Base-by-base conservation (phyloP, 2,329 filamentous ascomycete genomes). In the Chrysoporthe deuterocubensis region DNA sequence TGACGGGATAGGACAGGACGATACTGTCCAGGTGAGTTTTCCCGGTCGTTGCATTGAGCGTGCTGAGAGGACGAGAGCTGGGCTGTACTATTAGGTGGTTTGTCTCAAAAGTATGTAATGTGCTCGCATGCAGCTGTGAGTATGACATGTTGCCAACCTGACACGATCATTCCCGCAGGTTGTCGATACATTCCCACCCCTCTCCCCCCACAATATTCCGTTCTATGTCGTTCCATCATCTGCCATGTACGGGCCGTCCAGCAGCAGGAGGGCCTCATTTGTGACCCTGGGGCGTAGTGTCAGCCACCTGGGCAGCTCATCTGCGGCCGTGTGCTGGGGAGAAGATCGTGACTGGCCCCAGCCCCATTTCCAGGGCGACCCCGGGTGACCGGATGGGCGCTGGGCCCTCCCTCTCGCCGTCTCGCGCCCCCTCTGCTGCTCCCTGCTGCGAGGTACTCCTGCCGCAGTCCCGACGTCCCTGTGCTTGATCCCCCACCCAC, bases 401-500 rank as follows among this genome's bases (percentile, higher is more conserved):
- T 40, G 5, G 37, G 21, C 50, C 26, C n/a, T 13, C 26, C 26
- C 26, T 54, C 50, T 21, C 26, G 14, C 26, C 50, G 9, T 34
- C 50, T n/a, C 48, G 21, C 13, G 32, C 50, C 32, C 13, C 50
- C 32, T 40, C 37, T 6, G 37, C 6, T n/a, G 46, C 21, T 52
- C n/a, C 48, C 48, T 54, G 32, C 61, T 65, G 34, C 44, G 34
- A 26, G 26, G 26, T 57, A 65, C 62, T 43, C 57, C 48, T 62
- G 46, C 62, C 66, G 59, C 65, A 62, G 65, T 67, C 50, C 43
- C 59, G 26, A 43, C 65, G 52, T 44, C 37, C 59, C 59, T 32
- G 58, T 61, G 58, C 58, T 61, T 21, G 59, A 61, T 60, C 59
- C 59, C 59, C 59, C 63, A 50, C 56, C 54, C 54, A 44, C 40